Conservation (phyloP, 2,329 filamentous ascomycete genomes). For the Oidium heveae region DNA sequence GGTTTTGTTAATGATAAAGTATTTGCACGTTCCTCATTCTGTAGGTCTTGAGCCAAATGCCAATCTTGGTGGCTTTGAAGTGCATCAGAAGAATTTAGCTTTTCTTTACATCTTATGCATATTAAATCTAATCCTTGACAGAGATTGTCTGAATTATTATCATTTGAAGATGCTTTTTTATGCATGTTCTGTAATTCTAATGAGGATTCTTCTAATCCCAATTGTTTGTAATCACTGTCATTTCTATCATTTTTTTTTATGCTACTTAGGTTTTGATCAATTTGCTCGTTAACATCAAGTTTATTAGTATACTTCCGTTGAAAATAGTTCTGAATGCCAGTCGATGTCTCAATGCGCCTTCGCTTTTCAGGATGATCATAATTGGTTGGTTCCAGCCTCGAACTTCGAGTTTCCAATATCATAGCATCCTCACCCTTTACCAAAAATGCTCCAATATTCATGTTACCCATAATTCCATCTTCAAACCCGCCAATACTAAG, state of each 20-base stretch:
- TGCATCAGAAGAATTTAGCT: constrained; percentile 30
- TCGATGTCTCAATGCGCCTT: constrained; percentile 8
- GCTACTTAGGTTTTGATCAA: too few species aligned
- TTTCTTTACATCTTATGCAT: constrained; percentile 41
- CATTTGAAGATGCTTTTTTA: neutral
- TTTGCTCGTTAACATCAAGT: constrained; percentile 12
- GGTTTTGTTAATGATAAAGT: neutral
- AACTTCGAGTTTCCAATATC: constrained; percentile 18
- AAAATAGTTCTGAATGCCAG: constrained; percentile 13
- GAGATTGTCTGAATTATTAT: neutral
- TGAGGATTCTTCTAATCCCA: neutral
- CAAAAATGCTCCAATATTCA: constrained; percentile 69
- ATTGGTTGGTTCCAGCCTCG: constrained; percentile 5
- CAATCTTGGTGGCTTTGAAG: constrained; percentile 67
- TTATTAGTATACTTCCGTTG: constrained; percentile 4
- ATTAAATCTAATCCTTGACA: constrained; percentile 14
- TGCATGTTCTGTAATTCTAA: neutral
- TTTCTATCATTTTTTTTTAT: too few species aligned
- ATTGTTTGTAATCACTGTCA: too few species aligned
- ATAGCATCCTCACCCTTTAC: constrained; percentile 45
- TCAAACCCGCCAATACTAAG: constrained; percentile 82
- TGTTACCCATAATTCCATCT: constrained; percentile 60
- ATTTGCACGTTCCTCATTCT: constrained; percentile 20
- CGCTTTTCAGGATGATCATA: constrained; percentile 12
- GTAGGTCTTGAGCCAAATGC: constrained; percentile 77